Evolutionary conservation across 2,329 filamentous ascomycete genomes (phyloP).

Genomic region (Talaromyces funiculosus): DNA sequence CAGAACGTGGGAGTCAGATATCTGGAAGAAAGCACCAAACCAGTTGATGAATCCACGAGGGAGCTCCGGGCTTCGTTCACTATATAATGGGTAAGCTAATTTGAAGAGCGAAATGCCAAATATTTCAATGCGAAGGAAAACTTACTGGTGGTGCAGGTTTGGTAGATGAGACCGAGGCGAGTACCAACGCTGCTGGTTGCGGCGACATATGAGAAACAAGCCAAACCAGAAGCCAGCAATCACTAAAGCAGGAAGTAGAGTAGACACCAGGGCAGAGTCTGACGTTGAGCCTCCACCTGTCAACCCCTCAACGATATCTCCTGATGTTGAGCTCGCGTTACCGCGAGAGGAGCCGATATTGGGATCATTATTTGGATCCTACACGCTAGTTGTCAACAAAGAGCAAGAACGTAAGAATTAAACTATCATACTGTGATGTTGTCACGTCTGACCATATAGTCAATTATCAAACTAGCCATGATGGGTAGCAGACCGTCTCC

Average conservation of each 20-base stretch:
- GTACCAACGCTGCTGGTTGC: constrained; percentile 43
- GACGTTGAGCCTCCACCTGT: constrained; percentile 41
- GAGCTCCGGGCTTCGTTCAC: constrained; percentile 45
- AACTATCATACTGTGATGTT: constrained; percentile 6
- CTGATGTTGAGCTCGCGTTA: constrained; percentile 31
- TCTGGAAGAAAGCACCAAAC: constrained; percentile 48
- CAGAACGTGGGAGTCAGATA: constrained; percentile 72
- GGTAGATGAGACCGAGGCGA: constrained; percentile 39
- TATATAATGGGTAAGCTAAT: constrained; percentile 14
- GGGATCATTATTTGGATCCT: constrained; percentile 37
- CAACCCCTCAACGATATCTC: constrained; percentile 26
- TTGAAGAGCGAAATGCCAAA: background rate
- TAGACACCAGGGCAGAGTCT: constrained; percentile 43
- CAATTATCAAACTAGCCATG: constrained; percentile 6
- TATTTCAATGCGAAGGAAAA: background rate
- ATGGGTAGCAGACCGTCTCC: background rate
- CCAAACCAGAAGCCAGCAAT: constrained; percentile 41
- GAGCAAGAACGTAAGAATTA: background rate
- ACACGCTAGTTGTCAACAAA: background rate
- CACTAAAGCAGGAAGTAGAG: constrained; percentile 43
- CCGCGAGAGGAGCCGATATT: constrained; percentile 39
- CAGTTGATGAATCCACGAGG: constrained; percentile 49
- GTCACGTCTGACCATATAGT: constrained; percentile 3
- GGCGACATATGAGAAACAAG: constrained; percentile 44
- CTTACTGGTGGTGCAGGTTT: constrained; percentile 38